Conservation (phyloP, 805 yeast species). For the Starmera caribaea region DNA sequence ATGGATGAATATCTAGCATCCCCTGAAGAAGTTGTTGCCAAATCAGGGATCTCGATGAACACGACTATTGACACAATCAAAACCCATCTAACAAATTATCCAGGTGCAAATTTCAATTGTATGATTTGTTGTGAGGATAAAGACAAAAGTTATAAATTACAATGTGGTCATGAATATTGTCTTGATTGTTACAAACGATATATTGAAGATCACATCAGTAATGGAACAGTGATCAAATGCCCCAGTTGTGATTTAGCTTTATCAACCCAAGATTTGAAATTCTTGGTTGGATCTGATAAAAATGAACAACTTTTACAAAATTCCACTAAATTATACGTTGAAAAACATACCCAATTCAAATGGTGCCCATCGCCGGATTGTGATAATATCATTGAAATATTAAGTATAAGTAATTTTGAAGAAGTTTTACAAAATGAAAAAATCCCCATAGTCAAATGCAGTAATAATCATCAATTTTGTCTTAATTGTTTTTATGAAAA, state of each 20-base stretch:
- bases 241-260: constrained; percentile 44
- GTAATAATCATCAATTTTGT: constrained; percentile 64
- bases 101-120: constrained; percentile 35
- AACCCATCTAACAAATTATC: neutral
- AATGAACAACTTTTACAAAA: constrained; percentile 22
- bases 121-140: constrained; percentile 64
- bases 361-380: constrained; percentile 91
- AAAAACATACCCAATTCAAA: constrained; percentile 38
- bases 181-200: constrained; percentile 57
- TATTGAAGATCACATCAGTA: constrained; percentile 31
- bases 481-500: constrained; percentile 63
- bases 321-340: constrained; percentile 41
- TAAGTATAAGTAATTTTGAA: constrained; percentile 6
- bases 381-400: constrained; percentile 38
- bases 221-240: constrained; percentile 49
- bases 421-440: constrained; percentile 1
- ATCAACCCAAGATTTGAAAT: constrained; percentile 29
- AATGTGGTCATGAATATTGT: constrained; percentile 71
- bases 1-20: constrained; percentile 45
- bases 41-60: constrained; percentile 22
- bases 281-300: constrained; percentile 25
- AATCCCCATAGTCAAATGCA: constrained; percentile 69
- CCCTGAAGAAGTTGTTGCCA: constrained; percentile 23
- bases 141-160: constrained; percentile 35
- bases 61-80: neutral